phyloP scores from a whole-genome alignment of 2,329 filamentous ascomycete genomes.

The Phoma sp. region DNA sequence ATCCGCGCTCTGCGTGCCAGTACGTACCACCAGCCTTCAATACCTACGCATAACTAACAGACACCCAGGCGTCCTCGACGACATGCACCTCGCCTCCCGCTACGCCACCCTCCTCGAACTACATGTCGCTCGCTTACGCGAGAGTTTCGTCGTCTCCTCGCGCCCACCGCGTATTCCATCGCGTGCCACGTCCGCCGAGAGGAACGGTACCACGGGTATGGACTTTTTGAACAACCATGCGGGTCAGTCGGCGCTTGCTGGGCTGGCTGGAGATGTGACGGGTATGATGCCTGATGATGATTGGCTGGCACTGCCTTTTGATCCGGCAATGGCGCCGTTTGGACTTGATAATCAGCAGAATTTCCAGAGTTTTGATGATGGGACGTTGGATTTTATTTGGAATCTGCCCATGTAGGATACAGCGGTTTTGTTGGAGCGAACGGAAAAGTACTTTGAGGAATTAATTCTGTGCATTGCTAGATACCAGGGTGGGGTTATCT shows the following conservation, averaged over 20 bases:
- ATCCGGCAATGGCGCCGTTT: slow-evolving; percentile 49
- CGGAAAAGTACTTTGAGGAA: too few relatives aligned
- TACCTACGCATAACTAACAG: slow-evolving; percentile 5
- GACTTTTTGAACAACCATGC: slow-evolving; percentile 47
- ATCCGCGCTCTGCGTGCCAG: slow-evolving; percentile 57
- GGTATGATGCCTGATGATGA: slow-evolving; percentile 47
- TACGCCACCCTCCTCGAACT: slow-evolving; percentile 58
- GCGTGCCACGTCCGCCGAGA: slow-evolving; percentile 38
- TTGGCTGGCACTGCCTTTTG: slow-evolving; percentile 49
- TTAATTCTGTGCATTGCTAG: too few relatives aligned
- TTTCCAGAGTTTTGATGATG: slow-evolving; percentile 48
- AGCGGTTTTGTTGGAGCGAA: background rate
- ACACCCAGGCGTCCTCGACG: slow-evolving; percentile 52
- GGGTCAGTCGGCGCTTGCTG: slow-evolving; percentile 44
- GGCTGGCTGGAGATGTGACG: slow-evolving; percentile 43
- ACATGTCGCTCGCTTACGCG: slow-evolving; percentile 46
- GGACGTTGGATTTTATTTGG: slow-evolving; percentile 50
- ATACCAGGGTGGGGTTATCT: too few relatives aligned
- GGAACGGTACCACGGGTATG: slow-evolving; percentile 41
- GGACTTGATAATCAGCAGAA: slow-evolving; percentile 42
- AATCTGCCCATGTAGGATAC: slow-evolving; percentile 42
- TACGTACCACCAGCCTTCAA: slow-evolving; percentile 6
- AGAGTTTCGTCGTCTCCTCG: slow-evolving; percentile 47
- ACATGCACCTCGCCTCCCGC: slow-evolving; percentile 59
- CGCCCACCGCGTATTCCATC: slow-evolving; percentile 45